Percentiles rank a stretch among this genome's conserved stretches.
These are phyloP conservation scores for Allium cepa DNA, from an alignment of 106 monocot genomes.

Conservation along the genomic window DNA sequence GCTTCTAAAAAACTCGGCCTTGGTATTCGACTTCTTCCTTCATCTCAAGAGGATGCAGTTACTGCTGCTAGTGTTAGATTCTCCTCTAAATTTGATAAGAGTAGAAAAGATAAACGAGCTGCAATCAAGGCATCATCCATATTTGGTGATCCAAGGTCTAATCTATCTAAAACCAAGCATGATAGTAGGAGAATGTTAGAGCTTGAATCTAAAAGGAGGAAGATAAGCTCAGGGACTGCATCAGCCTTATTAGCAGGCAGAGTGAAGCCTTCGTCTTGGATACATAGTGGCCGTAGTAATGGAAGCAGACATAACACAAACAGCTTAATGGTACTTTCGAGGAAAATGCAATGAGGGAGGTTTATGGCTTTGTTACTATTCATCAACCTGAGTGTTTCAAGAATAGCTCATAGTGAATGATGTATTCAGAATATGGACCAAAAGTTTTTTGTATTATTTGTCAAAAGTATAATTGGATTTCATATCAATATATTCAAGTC, in stretches of 20 bases:
- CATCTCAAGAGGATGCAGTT: constrained; percentile 60
- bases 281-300: constrained; percentile 2
- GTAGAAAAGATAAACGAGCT: constrained; percentile 60
- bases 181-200: constrained; percentile 22
- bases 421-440: too few relatives aligned
- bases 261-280: constrained; percentile 63
- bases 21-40: constrained; percentile 73
- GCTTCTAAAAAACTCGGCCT: constrained; percentile 69
- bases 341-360: too few relatives aligned
- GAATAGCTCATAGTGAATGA: too few relatives aligned
- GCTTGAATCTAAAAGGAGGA: constrained; percentile 63
- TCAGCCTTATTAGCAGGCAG: constrained; percentile 57
- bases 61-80: constrained; percentile 54
- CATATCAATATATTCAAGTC: too few relatives aligned
- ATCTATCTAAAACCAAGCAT: constrained; percentile 8
- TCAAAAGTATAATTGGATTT: too few relatives aligned
- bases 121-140: constrained; percentile 89
- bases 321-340: too few relatives aligned
- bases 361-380: too few relatives aligned
- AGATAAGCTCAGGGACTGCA: constrained; percentile 43
- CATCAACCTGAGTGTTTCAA: too few relatives aligned
- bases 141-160: constrained; percentile 30
- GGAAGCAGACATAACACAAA: neutral
- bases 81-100: constrained; percentile 74
- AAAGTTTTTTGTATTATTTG: too few relatives aligned